Base-by-base conservation (phyloP, 129 eudicot genomes). In the Daucus carota region DNA sequence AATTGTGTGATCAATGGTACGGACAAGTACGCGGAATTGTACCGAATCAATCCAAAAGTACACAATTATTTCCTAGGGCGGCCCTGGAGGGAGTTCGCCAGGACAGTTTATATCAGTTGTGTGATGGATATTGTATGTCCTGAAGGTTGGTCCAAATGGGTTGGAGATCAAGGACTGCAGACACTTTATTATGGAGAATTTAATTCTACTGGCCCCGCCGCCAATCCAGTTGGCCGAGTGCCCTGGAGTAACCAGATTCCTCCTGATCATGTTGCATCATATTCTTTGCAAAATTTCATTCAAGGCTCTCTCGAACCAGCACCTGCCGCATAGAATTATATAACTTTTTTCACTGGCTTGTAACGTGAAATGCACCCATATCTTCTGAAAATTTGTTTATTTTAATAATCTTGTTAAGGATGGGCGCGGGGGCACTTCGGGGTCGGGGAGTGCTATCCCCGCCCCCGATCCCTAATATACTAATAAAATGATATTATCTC, bases 161-260 rank as follows among this genome's bases (percentile, higher is more conserved):
- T 33, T 7, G 89, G 84, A 46, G 89, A 81, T 2, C 76, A 80
- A 68, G 91, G 83, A 0, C 65, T 88, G 74, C 54, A 63, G 1
- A 88, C 90, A 0, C 83, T 86, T 24, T 88, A 81, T 52, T 88
- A 77, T 65, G 93, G 84, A 62, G 90, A 88, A 70, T 84, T 75
- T 31, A 78, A 73, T 16, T 86, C 80, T 70, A 62, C 40, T 4
- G 90, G 93, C 4, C 72, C 75, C 3, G 86, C 90, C 0, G 77
- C 88, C 24, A 70, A 80, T 72, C 1, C 66, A 65, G 66, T 85
- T 3, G 81, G 20, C 12, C 73, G 93, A 24, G 93, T 86, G 33
- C 34, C 70, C 8, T 88, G 88, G 90, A 88, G 90, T 42, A 88
- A 80, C 79, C 73, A 28, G 76, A 81, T 84, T 75, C 87, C 88